Percentiles rank a stretch among this genome's conserved stretches.
Conservation (phyloP, 2,329 filamentous ascomycete species). For the Fusarium lateritium region DNA sequence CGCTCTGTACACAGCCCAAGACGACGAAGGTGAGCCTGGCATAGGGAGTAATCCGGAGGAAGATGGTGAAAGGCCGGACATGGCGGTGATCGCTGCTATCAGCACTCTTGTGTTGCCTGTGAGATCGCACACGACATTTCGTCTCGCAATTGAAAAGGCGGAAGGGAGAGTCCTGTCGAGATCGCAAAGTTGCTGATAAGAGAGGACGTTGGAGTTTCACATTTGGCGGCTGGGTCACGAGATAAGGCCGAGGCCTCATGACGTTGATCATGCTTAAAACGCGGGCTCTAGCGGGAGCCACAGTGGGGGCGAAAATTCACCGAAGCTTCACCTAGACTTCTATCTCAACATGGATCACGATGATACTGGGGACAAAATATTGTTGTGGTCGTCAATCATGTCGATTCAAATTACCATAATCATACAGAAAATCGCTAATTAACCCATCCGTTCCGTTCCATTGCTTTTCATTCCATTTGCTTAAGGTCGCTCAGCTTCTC, state of each 20-base stretch:
- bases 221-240: slow-evolving; percentile 34
- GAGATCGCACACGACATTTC: slow-evolving; percentile 27
- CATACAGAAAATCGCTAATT: slow-evolving; percentile 27
- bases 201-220: slow-evolving; percentile 7
- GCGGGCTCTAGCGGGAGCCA: slow-evolving; percentile 20
- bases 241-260: slow-evolving; percentile 39
- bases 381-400: slow-evolving; percentile 29
- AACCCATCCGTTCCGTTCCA: slow-evolving; percentile 4
- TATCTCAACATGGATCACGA: slow-evolving; percentile 9
- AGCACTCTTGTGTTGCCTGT: not conserved
- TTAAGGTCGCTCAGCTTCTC: slow-evolving; percentile 42
- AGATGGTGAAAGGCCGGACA: slow-evolving; percentile 59
- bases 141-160: not conserved
- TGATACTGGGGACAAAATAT: not conserved
- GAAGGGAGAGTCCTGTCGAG: not conserved
- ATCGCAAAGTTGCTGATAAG: slow-evolving; percentile 26
- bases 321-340: slow-evolving; percentile 2
- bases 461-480: not conserved
- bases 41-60: slow-evolving; percentile 67
- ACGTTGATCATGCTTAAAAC: slow-evolving; percentile 43
- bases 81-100: slow-evolving; percentile 25
- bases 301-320: slow-evolving; percentile 20
- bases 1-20: slow-evolving; percentile 81
- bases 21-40: slow-evolving; percentile 72
- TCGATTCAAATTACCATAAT: slow-evolving; percentile 26